Percentiles rank a stretch among this genome's conserved stretches.
phyloP scores from a whole-genome alignment of 1,284 basidiomycete species.

The Sanghuangporus baumii region DNA sequence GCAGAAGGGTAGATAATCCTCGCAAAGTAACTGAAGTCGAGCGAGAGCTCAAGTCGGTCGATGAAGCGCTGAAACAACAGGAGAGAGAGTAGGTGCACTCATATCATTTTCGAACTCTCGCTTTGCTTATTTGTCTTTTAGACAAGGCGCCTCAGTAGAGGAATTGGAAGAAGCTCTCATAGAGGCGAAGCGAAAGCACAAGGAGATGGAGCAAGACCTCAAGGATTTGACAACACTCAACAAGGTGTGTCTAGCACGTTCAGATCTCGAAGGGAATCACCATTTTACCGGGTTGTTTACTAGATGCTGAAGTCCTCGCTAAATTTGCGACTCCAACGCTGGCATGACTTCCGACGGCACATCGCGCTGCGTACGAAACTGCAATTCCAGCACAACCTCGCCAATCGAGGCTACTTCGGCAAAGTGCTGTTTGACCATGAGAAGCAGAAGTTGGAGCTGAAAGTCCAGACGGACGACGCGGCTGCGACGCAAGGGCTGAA shows the following conservation, averaged over 20 bases:
- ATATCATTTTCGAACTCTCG: background rate
- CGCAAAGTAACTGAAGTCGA: conserved; percentile 53
- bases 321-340: conserved; percentile 59
- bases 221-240: conserved; percentile 58
- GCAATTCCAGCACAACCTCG: conserved; percentile 79
- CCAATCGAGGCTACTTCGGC: conserved; percentile 81
- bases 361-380: conserved; percentile 83
- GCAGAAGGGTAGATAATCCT: conserved; percentile 46
- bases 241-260: conserved; percentile 38
- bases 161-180: conserved; percentile 69
- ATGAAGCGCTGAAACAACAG: conserved; percentile 63
- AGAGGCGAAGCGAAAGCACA: conserved; percentile 49
- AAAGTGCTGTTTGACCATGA: conserved; percentile 84
- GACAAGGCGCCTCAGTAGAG: conserved; percentile 73
- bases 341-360: conserved; percentile 84
- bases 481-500: conserved; percentile 54
- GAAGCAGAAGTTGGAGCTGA: conserved; percentile 59
- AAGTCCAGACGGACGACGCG: conserved; percentile 78
- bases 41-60: conserved; percentile 55
- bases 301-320: conserved; percentile 65
- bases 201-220: conserved; percentile 56
- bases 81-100: conserved; percentile 51
- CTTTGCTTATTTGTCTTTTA: conserved; percentile 25
- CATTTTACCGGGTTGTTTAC: background rate
- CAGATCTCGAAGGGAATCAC: conserved; percentile 5